Evolutionary conservation across 371 early-diverging fungal genomes (phyloP).

Genomic region (Mortierella sp.): DNA sequence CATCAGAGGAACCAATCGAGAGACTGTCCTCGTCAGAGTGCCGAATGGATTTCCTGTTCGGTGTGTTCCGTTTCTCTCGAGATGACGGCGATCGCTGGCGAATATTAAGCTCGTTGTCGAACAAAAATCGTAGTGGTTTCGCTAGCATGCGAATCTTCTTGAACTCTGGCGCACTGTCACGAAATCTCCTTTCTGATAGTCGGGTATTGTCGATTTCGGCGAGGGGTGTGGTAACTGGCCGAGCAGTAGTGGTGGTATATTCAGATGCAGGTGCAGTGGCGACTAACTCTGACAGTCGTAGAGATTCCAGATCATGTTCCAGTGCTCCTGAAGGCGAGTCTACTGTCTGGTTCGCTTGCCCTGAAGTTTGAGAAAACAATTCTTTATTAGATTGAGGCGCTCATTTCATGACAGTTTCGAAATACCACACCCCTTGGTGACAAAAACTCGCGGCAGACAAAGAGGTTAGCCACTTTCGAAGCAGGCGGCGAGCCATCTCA

Average conservation of each 20-base stretch:
- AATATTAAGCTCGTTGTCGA: neutral
- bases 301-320: neutral
- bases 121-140: constrained; percentile 9
- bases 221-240: neutral
- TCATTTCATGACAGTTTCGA: neutral
- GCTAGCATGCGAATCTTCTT: constrained; percentile 5
- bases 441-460: neutral
- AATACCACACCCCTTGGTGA: neutral
- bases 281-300: neutral
- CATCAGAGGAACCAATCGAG: constrained; percentile 4
- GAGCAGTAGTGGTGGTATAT: neutral
- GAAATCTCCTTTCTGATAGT: neutral
- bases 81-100: neutral
- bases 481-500: neutral
- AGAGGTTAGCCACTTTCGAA: too few species aligned
- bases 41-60: neutral
- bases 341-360: neutral
- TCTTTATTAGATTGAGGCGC: neutral
- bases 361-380: neutral
- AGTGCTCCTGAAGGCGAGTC: neutral
- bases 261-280: neutral
- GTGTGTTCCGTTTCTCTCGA: neutral
- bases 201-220: neutral
- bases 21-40: neutral
- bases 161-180: neutral